A percentile compares a stretch with the other conserved stretches of the same genome.
Evolutionary conservation across 202 grass and related monocot genomes (phyloP).

Genomic region (Elaeis oleifera): DNA sequence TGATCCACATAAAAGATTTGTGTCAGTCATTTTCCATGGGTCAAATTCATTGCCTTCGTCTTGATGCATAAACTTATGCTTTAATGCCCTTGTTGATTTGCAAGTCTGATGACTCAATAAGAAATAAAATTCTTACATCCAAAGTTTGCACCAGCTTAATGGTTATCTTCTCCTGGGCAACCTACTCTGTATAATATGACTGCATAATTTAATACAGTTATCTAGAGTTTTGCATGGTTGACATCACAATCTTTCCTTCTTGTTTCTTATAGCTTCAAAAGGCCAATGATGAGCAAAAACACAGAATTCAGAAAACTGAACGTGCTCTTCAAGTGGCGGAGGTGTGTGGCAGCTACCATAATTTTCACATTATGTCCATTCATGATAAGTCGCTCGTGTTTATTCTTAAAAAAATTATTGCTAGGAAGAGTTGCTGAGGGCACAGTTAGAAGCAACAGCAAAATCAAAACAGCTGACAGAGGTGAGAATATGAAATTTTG

Average conservation of each 20-base stretch:
- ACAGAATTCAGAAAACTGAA: constrained; percentile 64
- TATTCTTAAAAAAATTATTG: constrained; percentile 8
- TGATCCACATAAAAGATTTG: no score
- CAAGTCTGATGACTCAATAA: no score
- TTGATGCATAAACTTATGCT: no score
- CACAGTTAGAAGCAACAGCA: constrained; percentile 63
- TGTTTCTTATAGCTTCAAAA: constrained; percentile 55
- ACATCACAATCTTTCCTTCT: constrained; percentile 23
- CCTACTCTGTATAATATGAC: no score
- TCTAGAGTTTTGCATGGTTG: constrained; percentile 9
- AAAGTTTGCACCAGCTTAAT: no score
- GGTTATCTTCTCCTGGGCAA: no score
- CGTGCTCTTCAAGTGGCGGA: constrained; percentile 89
- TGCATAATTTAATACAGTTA: no score
- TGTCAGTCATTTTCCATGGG: no score
- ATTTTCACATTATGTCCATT: neutral
- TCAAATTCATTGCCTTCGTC: no score
- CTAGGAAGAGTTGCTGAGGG: constrained; percentile 83
- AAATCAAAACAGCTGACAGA: constrained; percentile 64
- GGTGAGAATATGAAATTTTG: constrained; percentile 30
- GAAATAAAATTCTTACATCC: no score
- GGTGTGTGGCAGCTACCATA: constrained; percentile 31
- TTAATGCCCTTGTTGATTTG: no score
- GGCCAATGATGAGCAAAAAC: constrained; percentile 58
- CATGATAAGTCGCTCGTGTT: neutral